Base-by-base conservation (phyloP, 805 yeast species). In the Cyberlindnera mycetangii region DNA sequence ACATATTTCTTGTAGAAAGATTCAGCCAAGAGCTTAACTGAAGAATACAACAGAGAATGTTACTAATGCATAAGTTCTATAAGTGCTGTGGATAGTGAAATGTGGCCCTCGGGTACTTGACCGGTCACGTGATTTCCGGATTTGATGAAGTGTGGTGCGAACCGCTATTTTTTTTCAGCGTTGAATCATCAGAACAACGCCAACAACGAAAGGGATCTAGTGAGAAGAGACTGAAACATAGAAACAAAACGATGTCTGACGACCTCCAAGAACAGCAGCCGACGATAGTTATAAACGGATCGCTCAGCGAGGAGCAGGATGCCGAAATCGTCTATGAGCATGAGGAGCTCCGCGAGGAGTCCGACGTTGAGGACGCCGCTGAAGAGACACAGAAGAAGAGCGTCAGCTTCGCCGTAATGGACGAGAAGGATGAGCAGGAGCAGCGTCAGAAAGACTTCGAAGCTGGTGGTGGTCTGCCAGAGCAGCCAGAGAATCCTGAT, bases 381-480 rank as follows among this genome's bases (percentile, higher is more conserved):
- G 76, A 67, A 36, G 73, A 66, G 48, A 70, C 66, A 42, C 54
- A 62, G 38, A 77, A 84, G 70, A 90, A 90, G 68, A 72, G 83
- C 24, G 98, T 92, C 39, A 78, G 93, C 5, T 90, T 90, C 65
- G 89, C 89, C 31, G 83, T 77, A 25, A 65, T 82, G 25, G 88
- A 83, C 40, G 75, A 76, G 36, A 87, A 80, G 52, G 79, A 75
- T 49, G 88, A 80, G 48, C 95, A 84, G 61, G 96, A 85, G 66
- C 78, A 76, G 49, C 83, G 89, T 59, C 75, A 76, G 59, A 76
- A 81, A 62, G 97, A 92, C 66, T 90, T 93, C 58, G 95, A 88
- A 75, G 98, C 89, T 68, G 97, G 98, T 66, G 98, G 98, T 48
- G 99, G 99, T 42, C 78, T 93, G 48, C 99, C 99, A 44, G 96